phyloP scores from a whole-genome alignment of 306 rosid species.

The Cucumis melo region DNA sequence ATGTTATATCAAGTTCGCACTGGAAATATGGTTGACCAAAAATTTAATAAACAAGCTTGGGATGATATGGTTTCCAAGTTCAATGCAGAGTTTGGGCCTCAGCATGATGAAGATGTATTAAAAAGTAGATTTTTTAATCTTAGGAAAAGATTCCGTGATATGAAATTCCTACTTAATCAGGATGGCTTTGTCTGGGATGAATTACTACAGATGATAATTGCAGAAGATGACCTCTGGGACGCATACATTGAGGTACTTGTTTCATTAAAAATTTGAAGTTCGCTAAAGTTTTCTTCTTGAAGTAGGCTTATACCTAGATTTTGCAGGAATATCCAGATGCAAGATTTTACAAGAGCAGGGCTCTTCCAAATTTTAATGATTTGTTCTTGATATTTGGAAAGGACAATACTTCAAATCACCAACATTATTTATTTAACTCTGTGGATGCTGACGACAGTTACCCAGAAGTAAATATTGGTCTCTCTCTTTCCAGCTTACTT shows the following conservation, averaged over 20 bases:
- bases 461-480: conserved; percentile 21
- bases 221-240: conserved; percentile 36
- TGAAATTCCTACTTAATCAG: conserved; percentile 34
- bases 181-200: conserved; percentile 49
- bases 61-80: conserved; percentile 34
- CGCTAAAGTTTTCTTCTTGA: neutral
- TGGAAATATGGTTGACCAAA: conserved; percentile 27
- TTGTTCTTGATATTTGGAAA: conserved; percentile 39
- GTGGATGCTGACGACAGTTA: conserved; percentile 15
- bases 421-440: conserved; percentile 11
- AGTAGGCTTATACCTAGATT: conserved; percentile 14
- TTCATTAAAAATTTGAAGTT: neutral
- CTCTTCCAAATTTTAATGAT: conserved; percentile 46
- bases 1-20: conserved; percentile 35
- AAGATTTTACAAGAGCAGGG: conserved; percentile 23
- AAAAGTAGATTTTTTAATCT: conserved; percentile 27
- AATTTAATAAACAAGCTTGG: conserved; percentile 37
- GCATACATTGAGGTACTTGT: conserved; percentile 31
- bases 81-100: conserved; percentile 36
- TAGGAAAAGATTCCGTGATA: conserved; percentile 32
- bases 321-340: conserved; percentile 34
- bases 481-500: neutral
- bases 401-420: neutral
- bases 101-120: conserved; percentile 23
- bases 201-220: conserved; percentile 34